phyloP scores from a whole-genome alignment of 176 grass and related monocot species.

The Lolium rigidum region DNA sequence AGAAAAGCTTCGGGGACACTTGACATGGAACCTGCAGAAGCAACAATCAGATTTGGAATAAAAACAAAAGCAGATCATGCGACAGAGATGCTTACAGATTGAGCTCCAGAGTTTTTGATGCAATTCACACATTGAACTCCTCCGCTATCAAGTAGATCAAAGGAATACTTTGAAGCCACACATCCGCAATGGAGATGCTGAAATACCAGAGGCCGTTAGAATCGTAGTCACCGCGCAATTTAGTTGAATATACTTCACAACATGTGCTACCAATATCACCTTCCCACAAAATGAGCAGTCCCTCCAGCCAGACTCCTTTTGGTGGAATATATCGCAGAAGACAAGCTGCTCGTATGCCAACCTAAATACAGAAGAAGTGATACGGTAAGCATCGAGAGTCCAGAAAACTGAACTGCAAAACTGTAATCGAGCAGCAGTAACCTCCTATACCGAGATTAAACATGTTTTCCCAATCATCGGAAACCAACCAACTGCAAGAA shows the following conservation, averaged over 20 bases:
- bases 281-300: constrained; percentile 96
- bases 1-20: constrained; percentile 62
- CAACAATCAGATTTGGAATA: constrained; percentile 42
- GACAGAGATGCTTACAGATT: constrained; percentile 72
- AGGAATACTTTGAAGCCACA: constrained; percentile 87
- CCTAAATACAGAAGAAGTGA: constrained; percentile 49
- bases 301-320: constrained; percentile 98
- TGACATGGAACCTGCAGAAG: constrained; percentile 63
- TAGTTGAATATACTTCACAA: constrained; percentile 4
- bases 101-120: constrained; percentile 69
- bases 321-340: constrained; percentile 98
- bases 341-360: constrained; percentile 86
- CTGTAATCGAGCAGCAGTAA: not conserved
- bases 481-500: not conserved
- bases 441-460: not conserved
- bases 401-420: constrained; percentile 1
- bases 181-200: constrained; percentile 96
- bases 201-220: constrained; percentile 29
- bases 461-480: not conserved
- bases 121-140: constrained; percentile 89
- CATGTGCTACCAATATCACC: constrained; percentile 54
- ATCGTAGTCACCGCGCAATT: not conserved
- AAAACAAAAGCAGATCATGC: constrained; percentile 21
- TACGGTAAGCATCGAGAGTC: not conserved
- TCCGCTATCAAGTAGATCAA: constrained; percentile 95